These are phyloP conservation scores for Melanogaster broomeanus DNA, from an alignment of 768 basidiomycete species.

Conservation along the genomic window DNA sequence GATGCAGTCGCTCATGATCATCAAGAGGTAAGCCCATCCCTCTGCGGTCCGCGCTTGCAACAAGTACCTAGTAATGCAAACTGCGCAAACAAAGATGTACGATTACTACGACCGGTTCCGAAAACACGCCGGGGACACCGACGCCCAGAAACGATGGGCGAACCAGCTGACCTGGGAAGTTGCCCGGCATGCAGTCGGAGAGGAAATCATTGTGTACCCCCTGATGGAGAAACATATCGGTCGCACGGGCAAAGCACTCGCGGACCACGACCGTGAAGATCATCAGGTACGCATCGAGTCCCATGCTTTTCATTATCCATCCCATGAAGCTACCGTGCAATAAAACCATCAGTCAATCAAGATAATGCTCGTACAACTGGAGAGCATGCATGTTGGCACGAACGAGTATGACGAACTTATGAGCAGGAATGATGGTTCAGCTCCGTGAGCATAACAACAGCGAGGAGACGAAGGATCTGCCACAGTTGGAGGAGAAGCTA, in stretches of 20 bases:
- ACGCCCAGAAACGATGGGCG: constrained; percentile 54
- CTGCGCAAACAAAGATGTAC: constrained; percentile 46
- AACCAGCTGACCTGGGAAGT: constrained; percentile 61
- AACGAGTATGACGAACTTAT: constrained; percentile 44
- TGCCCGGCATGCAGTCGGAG: constrained; percentile 59
- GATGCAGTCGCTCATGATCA: constrained; percentile 51
- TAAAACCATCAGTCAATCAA: constrained; percentile 32
- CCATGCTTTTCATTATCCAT: too few relatives aligned
- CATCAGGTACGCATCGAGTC: constrained; percentile 45
- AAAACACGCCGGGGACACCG: constrained; percentile 39
- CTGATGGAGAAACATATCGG: constrained; percentile 61
- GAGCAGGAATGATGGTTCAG: constrained; percentile 46
- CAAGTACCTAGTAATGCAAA: too few relatives aligned
- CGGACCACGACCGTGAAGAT: constrained; percentile 56
- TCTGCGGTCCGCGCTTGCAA: too few relatives aligned
- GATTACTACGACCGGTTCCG: constrained; percentile 54
- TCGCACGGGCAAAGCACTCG: constrained; percentile 46
- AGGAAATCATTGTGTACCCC: constrained; percentile 67
- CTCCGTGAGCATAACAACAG: constrained; percentile 55
- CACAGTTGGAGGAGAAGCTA: constrained; percentile 49
- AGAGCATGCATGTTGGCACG: constrained; percentile 44
- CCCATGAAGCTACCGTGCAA: too few relatives aligned
- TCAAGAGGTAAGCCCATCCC: constrained; percentile 39
- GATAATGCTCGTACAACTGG: constrained; percentile 46
- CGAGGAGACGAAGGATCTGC: constrained; percentile 60